A percentile compares a stretch with the other conserved stretches of the same genome.
These are phyloP conservation scores for Telopea speciosissima DNA, from an alignment of 177 flowering plant genomes.

Conservation along the genomic window DNA sequence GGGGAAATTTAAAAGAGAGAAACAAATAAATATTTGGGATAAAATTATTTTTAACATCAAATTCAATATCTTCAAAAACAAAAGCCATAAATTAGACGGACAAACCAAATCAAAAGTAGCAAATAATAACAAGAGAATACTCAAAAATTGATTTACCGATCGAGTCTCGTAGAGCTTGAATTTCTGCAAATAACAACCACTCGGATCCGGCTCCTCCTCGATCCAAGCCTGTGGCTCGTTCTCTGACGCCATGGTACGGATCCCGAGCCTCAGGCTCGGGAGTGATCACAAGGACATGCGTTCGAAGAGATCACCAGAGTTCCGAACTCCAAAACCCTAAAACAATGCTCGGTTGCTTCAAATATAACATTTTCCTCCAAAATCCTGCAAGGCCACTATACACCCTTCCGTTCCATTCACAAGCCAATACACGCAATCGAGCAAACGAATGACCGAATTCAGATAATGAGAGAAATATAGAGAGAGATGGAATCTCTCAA, in stretches of 20 bases:
- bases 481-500: not conserved
- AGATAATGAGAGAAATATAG: not conserved
- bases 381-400: constrained; percentile 6
- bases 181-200: constrained; percentile 43
- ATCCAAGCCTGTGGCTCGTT: constrained; percentile 20
- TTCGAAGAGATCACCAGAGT: constrained; percentile 7
- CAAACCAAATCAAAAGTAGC: not conserved
- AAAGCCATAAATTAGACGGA: not conserved
- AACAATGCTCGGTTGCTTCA: constrained; percentile 22
- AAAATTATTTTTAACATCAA: too few relatives aligned
- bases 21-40: not conserved
- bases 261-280: constrained; percentile 43
- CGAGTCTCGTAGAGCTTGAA: constrained; percentile 80
- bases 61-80: not conserved
- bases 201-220: constrained; percentile 17
- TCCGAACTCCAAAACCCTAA: constrained; percentile 15
- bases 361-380: constrained; percentile 25
- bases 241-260: constrained; percentile 37
- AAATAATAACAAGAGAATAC: not conserved
- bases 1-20: not conserved
- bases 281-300: constrained; percentile 23
- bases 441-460: not conserved
- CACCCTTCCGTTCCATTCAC: constrained; percentile 18
- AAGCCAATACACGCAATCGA: not conserved
- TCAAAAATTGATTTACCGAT: constrained; percentile 41